Conservation (phyloP, 805 yeast genomes). For the Lipomyces orientalis region DNA sequence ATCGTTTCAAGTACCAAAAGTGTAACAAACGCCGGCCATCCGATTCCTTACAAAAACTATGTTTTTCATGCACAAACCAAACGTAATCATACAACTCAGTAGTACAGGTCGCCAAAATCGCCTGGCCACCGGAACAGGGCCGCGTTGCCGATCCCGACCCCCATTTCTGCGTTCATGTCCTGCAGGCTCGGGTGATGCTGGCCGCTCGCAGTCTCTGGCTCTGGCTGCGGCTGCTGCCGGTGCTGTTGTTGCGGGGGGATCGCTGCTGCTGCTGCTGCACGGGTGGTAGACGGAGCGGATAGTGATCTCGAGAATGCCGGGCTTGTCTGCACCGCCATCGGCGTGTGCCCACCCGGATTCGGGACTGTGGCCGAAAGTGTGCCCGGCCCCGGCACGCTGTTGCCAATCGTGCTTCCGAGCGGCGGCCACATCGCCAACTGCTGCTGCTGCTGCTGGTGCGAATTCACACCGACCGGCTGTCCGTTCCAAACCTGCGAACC, state of each 20-base stretch:
- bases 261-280: background rate
- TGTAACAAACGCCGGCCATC: background rate
- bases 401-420: slow-evolving; percentile 18
- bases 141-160: slow-evolving; percentile 27
- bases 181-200: slow-evolving; percentile 7
- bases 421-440: slow-evolving; percentile 23
- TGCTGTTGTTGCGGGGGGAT: background rate
- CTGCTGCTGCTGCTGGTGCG: background rate
- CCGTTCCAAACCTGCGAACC: background rate
- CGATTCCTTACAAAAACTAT: background rate
- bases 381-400: slow-evolving; percentile 13
- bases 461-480: background rate
- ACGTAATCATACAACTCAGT: slow-evolving; percentile 10
- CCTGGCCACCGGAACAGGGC: slow-evolving; percentile 31
- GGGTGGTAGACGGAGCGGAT: background rate
- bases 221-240: background rate
- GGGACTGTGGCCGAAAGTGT: background rate
- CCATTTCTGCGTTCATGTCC: slow-evolving; percentile 27
- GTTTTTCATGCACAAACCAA: background rate
- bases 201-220: background rate
- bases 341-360: background rate
- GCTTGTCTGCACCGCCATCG: background rate
- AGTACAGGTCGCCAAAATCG: slow-evolving; percentile 31
- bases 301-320: background rate
- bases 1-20: background rate